Evolutionary conservation across 2,329 filamentous ascomycete genomes (phyloP), one percentile per base, ranked within the genome.

Genomic region (Colletotrichum cereale): DNA sequence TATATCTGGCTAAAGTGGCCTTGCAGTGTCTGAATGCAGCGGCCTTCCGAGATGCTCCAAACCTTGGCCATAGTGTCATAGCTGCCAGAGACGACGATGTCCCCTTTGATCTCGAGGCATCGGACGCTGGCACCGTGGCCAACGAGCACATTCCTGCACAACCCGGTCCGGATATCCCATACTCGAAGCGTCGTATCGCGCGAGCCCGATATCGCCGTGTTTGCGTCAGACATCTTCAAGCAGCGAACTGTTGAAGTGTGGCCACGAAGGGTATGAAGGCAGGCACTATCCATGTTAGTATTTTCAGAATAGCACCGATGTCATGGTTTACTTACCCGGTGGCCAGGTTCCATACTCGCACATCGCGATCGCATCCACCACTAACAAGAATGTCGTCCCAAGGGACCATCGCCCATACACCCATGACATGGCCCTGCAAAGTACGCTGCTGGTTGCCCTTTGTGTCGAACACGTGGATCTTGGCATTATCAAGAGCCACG

Each of bases 1-100:
- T 99, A 99, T 70, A 99, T 99, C 80, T 99, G 96, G 79, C 96
- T 98, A 83, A 98, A 99, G 82, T 99, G 96, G 0, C 96, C 96
- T 55, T 92, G 91, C 48, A 99, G 86, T 0, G 95, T 98, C 75
- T 96, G 92, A 66, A 98, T 85, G 80, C 96, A 99, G 73, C 94
- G 91, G 38, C 96, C 96, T 82, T 98, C 94, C 2, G 94, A 97
- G 63, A 99, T 98, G 81, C 94, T 98, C 96, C 96, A 99, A 68
- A 99, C 96, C 76, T 95, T 92, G 29, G 96, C 96, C 29, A 94
- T 98, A 8, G 96, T 98, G 80, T 99, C 96, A 82, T 99, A 99
- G 81, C 95, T 97, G 68, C 96, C 96, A 38, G 95, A 98, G n/a
- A 99, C 96, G 50, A 98, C 94, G 74, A 97, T 91, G 82, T 99